Conservation (phyloP, 345 rosid genomes). For the Salix caprea region DNA sequence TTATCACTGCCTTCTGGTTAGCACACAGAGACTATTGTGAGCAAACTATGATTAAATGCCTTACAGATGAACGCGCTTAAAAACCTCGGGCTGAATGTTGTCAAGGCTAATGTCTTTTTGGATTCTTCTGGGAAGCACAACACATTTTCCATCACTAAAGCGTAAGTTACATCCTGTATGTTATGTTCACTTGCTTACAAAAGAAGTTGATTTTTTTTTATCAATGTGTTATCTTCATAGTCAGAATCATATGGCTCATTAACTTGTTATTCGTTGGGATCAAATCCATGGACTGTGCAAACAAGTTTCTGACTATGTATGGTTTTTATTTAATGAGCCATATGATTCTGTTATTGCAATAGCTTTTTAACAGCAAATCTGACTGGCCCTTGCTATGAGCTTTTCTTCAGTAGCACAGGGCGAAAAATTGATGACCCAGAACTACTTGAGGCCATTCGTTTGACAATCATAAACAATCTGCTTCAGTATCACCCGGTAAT, state of each 20-base stretch:
- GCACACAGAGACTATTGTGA: not conserved
- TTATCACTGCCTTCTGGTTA: not conserved
- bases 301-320: not conserved
- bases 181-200: not conserved
- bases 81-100: constrained; percentile 88
- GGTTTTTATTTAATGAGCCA: not conserved
- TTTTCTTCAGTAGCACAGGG: constrained; percentile 67
- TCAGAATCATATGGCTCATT: too few species aligned
- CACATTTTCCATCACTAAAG: constrained; percentile 72
- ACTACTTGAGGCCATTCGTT: constrained; percentile 91
- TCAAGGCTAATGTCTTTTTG: constrained; percentile 79
- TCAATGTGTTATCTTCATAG: too few species aligned
- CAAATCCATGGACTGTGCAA: not conserved
- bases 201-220: not conserved
- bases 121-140: constrained; percentile 98
- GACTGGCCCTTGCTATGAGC: constrained; percentile 5
- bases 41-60: constrained; percentile 16
- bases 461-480: constrained; percentile 85
- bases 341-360: not conserved
- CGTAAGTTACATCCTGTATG: constrained; percentile 45
- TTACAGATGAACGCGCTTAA: constrained; percentile 87
- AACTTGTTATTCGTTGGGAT: too few species aligned
- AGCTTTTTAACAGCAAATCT: not conserved
- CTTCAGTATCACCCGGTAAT: constrained; percentile 92
- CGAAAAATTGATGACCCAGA: constrained; percentile 95